Conservation (phyloP, 495 filamentous ascomycete genomes). For the Hypomontagnella monticulosa region DNA sequence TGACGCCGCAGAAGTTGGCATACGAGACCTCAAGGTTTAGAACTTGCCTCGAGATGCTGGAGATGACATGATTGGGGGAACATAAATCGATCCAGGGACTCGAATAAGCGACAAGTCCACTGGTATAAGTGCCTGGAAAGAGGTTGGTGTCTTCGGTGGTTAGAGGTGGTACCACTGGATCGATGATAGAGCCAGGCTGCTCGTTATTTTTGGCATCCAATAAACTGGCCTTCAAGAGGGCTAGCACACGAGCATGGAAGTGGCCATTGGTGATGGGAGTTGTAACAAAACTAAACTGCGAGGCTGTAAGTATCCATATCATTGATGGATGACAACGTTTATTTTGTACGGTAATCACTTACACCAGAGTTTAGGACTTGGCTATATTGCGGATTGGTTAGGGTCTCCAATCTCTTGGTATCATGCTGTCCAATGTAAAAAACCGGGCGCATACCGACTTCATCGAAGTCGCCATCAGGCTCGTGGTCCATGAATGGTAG, state of each 20-base stretch:
- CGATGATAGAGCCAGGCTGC: conserved; percentile 38
- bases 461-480: conserved; percentile 59
- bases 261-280: conserved; percentile 84
- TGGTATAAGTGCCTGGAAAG: conserved; percentile 74
- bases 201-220: conserved; percentile 40
- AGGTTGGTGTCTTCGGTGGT: conserved; percentile 77
- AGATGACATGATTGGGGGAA: conserved; percentile 81
- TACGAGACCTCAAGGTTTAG: conserved; percentile 91
- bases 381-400: conserved; percentile 70
- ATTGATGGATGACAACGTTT: neutral
- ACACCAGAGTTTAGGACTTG: conserved; percentile 73
- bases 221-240: conserved; percentile 68
- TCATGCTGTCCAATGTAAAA: conserved; percentile 92
- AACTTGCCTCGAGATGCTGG: conserved; percentile 86
- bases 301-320: conserved; percentile 8
- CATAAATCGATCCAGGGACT: conserved; percentile 93
- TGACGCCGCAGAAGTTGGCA: conserved; percentile 91
- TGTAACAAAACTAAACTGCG: conserved; percentile 92
- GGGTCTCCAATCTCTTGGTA: conserved; percentile 65
- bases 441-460: conserved; percentile 60
- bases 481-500: conserved; percentile 55
- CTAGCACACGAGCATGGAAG: conserved; percentile 80
- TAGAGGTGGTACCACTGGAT: conserved; percentile 73
- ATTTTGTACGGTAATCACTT: conserved; percentile 43
- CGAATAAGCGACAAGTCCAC: conserved; percentile 74